Evolutionary conservation across 2,329 filamentous ascomycete genomes (phyloP), one percentile per base, ranked within the genome.

Genomic region (Aspergillus phoenicis): DNA sequence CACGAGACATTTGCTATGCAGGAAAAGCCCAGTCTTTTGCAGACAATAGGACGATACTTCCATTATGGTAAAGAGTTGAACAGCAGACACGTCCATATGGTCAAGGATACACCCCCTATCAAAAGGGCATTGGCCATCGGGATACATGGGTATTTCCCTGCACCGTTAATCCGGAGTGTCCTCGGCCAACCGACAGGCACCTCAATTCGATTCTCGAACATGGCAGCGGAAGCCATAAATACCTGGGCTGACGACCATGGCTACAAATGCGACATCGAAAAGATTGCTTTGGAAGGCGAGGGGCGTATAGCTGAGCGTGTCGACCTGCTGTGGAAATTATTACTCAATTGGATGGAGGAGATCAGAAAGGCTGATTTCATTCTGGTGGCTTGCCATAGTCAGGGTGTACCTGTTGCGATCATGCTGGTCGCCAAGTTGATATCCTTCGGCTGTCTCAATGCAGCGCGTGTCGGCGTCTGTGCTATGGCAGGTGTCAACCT

Each of bases 121-220:
- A 91, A 87, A 71, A 95, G 90, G 66, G 95, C 95, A 11, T 83
- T 99, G 5, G 93, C 93, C 1, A 97, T 99, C 66, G 95, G 95
- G 41, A 87, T 99, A 1, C 95, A 99, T 75, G 95, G 95, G 0
- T 90, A 96, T 62, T 97, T 98, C 66, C 95, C 95, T 1, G 92
- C 92, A 0, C 87, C 90, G 0, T 86, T 96, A 45, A 83, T 99
- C 38, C 89, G 95, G n/a, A 90, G 89, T 20, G 90, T 99, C 67
- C 89, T 98, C 15, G 95, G 95, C 0, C 94, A 97, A 69, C 95
- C 95, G 0, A 99, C 93, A 0, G 95, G 95, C 5, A 99, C 95
- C 0, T 98, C 94, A 0, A 87, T 98, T 59, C 89, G 93, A 43
- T 99, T 99, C 72, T 92, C 93, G 8, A 94, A 91, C 64, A 89